Conservation (phyloP, 2,329 filamentous ascomycete species). For the Cryphonectria parasitica region DNA sequence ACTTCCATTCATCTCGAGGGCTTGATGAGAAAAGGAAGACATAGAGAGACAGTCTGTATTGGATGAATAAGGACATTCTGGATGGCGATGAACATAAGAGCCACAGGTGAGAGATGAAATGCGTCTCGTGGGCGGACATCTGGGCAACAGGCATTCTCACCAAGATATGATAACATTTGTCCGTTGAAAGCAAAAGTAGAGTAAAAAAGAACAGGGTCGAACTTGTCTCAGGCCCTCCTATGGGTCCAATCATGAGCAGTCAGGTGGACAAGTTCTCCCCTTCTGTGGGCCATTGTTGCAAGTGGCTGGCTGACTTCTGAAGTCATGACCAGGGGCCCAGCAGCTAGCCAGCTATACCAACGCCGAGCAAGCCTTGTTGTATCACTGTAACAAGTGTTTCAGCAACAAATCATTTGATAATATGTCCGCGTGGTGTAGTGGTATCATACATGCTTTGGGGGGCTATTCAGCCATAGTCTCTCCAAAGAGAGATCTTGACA, state of each 20-base stretch:
- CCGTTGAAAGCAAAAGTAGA: background rate
- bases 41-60: too few species aligned
- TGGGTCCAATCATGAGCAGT: too few species aligned
- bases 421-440: conserved; percentile 15
- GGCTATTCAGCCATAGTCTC: background rate
- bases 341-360: background rate
- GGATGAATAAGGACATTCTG: background rate
- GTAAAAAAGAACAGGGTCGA: background rate
- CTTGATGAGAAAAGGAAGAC: too few species aligned
- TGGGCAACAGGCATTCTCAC: background rate
- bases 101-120: background rate
- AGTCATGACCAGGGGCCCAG: background rate
- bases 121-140: too few species aligned
- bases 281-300: background rate
- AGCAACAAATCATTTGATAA: background rate
- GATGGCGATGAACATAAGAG: background rate
- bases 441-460: conserved; percentile 16
- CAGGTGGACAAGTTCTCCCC: too few species aligned
- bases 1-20: too few species aligned
- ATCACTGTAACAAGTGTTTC: background rate
- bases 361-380: background rate
- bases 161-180: background rate
- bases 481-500: background rate
- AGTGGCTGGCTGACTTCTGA: background rate
- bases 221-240: background rate